phyloP scores from a whole-genome alignment of 345 rosid genomes.

The Erucastrum elatum region DNA sequence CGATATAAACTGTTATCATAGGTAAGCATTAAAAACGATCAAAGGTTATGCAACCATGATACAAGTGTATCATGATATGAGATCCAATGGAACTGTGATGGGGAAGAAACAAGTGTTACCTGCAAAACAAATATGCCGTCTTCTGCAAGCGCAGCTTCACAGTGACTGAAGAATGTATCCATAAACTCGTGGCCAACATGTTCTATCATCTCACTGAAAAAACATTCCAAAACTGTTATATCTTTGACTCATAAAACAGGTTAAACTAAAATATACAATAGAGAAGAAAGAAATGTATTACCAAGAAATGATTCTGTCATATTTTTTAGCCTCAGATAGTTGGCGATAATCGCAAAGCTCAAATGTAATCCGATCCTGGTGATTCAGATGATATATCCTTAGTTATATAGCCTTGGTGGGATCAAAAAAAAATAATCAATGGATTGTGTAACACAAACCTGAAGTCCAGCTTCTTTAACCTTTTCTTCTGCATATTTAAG shows the following conservation, averaged over 20 bases:
- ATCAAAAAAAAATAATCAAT: background rate
- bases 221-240: conserved; percentile 1
- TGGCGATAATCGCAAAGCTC: conserved; percentile 72
- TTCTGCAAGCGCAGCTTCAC: conserved; percentile 68
- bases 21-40: background rate
- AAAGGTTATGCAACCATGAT: background rate
- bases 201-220: conserved; percentile 85
- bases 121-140: conserved; percentile 74
- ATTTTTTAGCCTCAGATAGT: background rate
- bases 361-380: conserved; percentile 58
- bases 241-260: background rate
- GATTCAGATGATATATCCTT: background rate
- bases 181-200: conserved; percentile 81
- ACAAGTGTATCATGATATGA: background rate
- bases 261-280: background rate
- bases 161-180: conserved; percentile 66
- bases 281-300: conserved; percentile 9
- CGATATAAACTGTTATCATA: conserved; percentile 57
- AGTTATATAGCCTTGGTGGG: background rate
- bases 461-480: conserved; percentile 79
- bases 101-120: conserved; percentile 39
- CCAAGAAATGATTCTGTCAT: conserved; percentile 71
- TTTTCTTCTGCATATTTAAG: conserved; percentile 62
- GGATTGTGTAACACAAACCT: conserved; percentile 43
- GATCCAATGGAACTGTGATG: background rate